A percentile compares a stretch with the other conserved stretches of the same genome.
phyloP scores from a whole-genome alignment of 208 protist species.

The Leishmania arabica region DNA sequence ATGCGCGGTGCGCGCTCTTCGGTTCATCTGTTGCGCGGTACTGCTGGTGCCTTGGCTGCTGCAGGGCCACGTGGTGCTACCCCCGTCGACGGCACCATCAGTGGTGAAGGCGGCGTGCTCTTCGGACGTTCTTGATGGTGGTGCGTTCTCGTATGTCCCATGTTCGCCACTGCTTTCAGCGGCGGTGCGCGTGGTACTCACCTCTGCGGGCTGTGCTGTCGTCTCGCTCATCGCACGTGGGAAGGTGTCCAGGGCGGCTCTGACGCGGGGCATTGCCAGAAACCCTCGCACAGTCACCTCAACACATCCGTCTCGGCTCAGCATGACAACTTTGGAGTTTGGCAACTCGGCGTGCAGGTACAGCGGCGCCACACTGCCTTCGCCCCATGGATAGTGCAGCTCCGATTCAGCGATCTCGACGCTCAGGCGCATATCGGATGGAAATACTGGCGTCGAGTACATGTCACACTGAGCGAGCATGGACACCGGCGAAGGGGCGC shows the following conservation, averaged over 20 bases:
- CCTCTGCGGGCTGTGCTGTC: background rate
- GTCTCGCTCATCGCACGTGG: background rate
- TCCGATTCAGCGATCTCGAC: constrained; percentile 34
- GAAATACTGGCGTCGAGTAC: constrained; percentile 54
- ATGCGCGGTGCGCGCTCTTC: background rate
- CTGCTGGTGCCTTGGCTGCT: too few species aligned
- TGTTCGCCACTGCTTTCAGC: background rate
- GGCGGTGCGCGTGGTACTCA: background rate
- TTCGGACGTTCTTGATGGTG: background rate
- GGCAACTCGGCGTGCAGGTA: constrained; percentile 43
- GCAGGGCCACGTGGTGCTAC: background rate
- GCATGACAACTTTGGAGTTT: constrained; percentile 23
- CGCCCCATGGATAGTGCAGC: constrained; percentile 61
- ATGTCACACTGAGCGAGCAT: constrained; percentile 5
- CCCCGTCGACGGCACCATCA: background rate
- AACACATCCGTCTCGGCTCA: constrained; percentile 46
- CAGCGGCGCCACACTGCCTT: constrained; percentile 42
- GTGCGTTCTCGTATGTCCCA: background rate
- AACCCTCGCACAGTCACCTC: constrained; percentile 41
- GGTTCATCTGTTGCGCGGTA: too few species aligned
- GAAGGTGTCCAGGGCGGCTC: constrained; percentile 4
- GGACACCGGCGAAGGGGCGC: background rate
- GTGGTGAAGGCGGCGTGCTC: background rate
- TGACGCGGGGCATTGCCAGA: constrained; percentile 24
- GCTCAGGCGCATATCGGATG: constrained; percentile 42